Evolutionary conservation across 2,329 filamentous ascomycete species (phyloP), one percentile per base, ranked within the genome.

Genomic region (Colletotrichum sp.): DNA sequence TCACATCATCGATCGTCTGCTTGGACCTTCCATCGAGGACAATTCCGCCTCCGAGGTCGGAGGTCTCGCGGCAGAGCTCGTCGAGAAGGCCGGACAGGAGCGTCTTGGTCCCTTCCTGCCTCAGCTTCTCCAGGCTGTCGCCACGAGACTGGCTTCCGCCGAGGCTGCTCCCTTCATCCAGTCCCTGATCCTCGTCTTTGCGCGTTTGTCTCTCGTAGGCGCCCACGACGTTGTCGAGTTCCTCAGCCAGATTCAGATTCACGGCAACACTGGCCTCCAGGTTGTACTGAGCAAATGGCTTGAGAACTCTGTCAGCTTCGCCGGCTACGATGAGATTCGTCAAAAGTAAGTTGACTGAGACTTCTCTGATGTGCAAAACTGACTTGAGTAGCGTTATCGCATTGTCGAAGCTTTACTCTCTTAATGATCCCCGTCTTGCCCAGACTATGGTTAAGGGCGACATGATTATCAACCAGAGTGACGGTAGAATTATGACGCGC

Each of bases 291-390:
- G 93, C 85, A 98, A 99, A 86, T 99, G 97, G 97, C 89, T 99
- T 1, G 97, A 99, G 87, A 98, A 99, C 85, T 98, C 96, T 6
- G 92, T 98, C 84, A 98, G 94, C 84, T 99, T 99, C 86, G 96
- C 96, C n/a, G 97, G 97, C 15, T 99, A 98, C 80, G 96, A 99
- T 81, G 96, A 98, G 84, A 99, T 99, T 80, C 92, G 96, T 80
- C 95, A 98, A 85, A 99, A 99, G 95, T 96, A 88, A 85, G 93
- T 88, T n/a, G 36, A 18, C 4, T 26, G 9, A 39, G 13, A 3
- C 32, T 26, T 8, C 16, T 18, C 59, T 21, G 2, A 1, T 12
- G n/a, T 10, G 6, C n/a, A 24, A 10, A n/a, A 60, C 62, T 71
- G 36, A n/a, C 26, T 21, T 34, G 21, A 44, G 8, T 80, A 96